Conservation (phyloP, 2,329 filamentous ascomycete species). For the Alternaria sp. region DNA sequence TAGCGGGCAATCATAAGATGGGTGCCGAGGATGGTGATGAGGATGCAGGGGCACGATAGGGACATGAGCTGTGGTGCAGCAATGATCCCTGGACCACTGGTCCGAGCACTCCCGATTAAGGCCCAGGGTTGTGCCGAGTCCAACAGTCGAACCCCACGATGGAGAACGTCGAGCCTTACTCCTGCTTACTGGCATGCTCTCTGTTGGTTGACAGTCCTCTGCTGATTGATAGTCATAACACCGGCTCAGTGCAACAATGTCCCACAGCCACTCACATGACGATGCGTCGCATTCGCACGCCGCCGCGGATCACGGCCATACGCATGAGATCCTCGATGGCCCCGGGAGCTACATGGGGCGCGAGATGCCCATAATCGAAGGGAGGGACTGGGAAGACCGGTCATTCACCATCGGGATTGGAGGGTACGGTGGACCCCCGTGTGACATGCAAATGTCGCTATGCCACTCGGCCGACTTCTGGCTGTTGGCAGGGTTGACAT, state of each 20-base stretch:
- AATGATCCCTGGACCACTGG: constrained; percentile 20
- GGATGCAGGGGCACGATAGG: constrained; percentile 24
- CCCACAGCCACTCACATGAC: constrained; percentile 48
- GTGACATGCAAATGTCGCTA: not conserved
- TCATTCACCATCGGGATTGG: constrained; percentile 98
- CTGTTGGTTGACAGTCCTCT: not conserved
- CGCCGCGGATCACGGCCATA: constrained; percentile 84
- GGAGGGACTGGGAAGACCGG: constrained; percentile 84
- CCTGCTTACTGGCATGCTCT: constrained; percentile 4
- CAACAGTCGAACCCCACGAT: constrained; percentile 33
- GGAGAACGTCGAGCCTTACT: constrained; percentile 19
- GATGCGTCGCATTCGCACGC: constrained; percentile 56
- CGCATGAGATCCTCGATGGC: constrained; percentile 92
- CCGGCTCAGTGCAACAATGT: constrained; percentile 28
- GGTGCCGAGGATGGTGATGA: constrained; percentile 24
- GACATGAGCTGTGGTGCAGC: constrained; percentile 14
- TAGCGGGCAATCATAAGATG: constrained; percentile 25
- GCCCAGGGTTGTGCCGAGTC: constrained; percentile 13
- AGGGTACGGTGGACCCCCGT: constrained; percentile 69
- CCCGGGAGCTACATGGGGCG: constrained; percentile 88
- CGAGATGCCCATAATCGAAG: constrained; percentile 93
- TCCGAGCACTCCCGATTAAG: constrained; percentile 15
- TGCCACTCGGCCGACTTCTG: not conserved
- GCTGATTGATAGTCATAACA: not conserved
- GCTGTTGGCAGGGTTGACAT: not conserved